phyloP scores from a whole-genome alignment of 805 yeast genomes.

The Diddensiella transvaalensis region DNA sequence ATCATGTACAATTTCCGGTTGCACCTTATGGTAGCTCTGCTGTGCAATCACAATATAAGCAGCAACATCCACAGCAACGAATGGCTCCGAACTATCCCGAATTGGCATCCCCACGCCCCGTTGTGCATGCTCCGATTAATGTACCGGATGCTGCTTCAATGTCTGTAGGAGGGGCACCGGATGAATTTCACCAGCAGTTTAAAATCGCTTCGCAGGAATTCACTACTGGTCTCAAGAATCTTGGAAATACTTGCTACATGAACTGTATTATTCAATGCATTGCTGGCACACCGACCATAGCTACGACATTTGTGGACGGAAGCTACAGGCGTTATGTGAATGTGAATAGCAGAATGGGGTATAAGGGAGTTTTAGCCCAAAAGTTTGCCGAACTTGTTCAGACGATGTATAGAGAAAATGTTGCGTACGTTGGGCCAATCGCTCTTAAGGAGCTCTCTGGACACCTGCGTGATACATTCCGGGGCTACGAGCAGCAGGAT shows the following conservation, averaged over 20 bases:
- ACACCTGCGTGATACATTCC: constrained; percentile 59
- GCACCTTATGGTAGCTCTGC: constrained; percentile 7
- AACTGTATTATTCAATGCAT: constrained; percentile 87
- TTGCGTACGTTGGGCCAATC: constrained; percentile 52
- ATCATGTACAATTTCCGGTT: constrained; percentile 3
- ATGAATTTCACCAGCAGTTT: constrained; percentile 3
- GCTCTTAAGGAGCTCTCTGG: constrained; percentile 69
- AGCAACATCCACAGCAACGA: not conserved
- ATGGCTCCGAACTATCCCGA: constrained; percentile 1
- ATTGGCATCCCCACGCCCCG: constrained; percentile 12
- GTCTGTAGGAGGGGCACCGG: constrained; percentile 8
- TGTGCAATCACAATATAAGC: not conserved
- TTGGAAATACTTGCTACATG: constrained; percentile 93
- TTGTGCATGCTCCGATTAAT: constrained; percentile 5
- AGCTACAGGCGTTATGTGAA: constrained; percentile 67
- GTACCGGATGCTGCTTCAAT: constrained; percentile 5
- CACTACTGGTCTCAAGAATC: constrained; percentile 68
- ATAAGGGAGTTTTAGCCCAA: constrained; percentile 73
- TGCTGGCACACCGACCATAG: constrained; percentile 64
- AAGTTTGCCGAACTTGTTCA: constrained; percentile 59
- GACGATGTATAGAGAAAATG: constrained; percentile 49
- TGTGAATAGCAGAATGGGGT: constrained; percentile 67
- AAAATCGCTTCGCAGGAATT: constrained; percentile 34
- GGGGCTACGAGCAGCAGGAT: constrained; percentile 74
- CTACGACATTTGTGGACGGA: constrained; percentile 57